Conservation (phyloP, 2,329 filamentous ascomycete species). For the Calonectria pauciramosa region DNA sequence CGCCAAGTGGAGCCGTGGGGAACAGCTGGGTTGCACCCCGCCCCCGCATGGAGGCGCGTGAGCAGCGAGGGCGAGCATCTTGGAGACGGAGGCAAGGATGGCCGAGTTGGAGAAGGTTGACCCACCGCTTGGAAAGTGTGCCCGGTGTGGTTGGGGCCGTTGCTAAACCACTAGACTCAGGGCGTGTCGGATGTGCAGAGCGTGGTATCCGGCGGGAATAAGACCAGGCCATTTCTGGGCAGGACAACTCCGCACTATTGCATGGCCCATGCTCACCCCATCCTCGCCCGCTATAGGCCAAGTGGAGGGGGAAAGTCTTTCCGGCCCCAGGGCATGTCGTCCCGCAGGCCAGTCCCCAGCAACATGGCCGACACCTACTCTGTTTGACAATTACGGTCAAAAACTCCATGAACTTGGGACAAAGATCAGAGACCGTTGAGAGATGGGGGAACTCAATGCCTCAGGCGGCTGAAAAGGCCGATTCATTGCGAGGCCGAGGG, state of each 20-base stretch:
- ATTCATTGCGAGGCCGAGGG: not conserved
- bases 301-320: constrained; percentile 15
- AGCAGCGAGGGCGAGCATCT: not conserved
- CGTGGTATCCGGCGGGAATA: not conserved
- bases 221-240: not conserved
- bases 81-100: not conserved
- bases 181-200: not conserved
- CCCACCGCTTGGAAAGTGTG: constrained; percentile 18
- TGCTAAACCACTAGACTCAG: not conserved
- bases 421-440: not conserved
- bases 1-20: constrained; percentile 17
- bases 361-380: not conserved
- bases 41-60: constrained; percentile 6
- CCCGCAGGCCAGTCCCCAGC: not conserved
- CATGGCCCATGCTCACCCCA: not conserved
- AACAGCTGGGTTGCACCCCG: not conserved
- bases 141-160: constrained; percentile 4
- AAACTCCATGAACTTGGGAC: not conserved
- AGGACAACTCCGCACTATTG: constrained; percentile 12
- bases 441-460: constrained; percentile 12
- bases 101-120: constrained; percentile 19
- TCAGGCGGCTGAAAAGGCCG: not conserved
- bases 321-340: constrained; percentile 4
- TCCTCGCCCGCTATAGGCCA: not conserved
- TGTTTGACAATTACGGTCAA: constrained; percentile 3